Conservation (phyloP, 2,329 filamentous ascomycete genomes). For the Simplicillium sp. region DNA sequence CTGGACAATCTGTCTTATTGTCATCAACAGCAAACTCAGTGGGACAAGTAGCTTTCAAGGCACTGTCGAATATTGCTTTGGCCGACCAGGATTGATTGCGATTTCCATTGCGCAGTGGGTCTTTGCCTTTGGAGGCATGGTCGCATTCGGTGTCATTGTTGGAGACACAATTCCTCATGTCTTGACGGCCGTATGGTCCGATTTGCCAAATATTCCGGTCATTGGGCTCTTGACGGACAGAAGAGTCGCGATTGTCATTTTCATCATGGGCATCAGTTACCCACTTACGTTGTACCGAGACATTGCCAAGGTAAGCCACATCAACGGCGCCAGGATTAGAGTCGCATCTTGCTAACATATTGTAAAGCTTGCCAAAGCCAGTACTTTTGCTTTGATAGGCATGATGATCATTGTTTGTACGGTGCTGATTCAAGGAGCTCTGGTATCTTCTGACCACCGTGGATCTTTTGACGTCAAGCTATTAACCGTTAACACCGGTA, state of each 20-base stretch:
- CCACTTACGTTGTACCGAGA: constrained; percentile 90
- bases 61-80: constrained; percentile 93
- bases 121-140: constrained; percentile 98
- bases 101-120: constrained; percentile 91
- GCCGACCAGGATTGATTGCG: constrained; percentile 75
- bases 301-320: constrained; percentile 62
- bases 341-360: constrained; percentile 8
- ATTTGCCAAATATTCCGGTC: constrained; percentile 61
- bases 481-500: constrained; percentile 72
- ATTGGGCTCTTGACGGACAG: constrained; percentile 76
- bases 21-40: constrained; percentile 94
- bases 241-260: constrained; percentile 76
- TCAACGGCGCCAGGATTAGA: too few species aligned
- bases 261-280: constrained; percentile 77
- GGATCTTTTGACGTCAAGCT: constrained; percentile 63
- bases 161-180: constrained; percentile 95
- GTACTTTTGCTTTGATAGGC: constrained; percentile 82
- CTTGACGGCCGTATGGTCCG: constrained; percentile 71
- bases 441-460: constrained; percentile 61
- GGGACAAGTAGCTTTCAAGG: constrained; percentile 91
- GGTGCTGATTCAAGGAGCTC: constrained; percentile 72
- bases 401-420: constrained; percentile 87
- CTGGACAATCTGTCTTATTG: constrained; percentile 96
- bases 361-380: constrained; percentile 80
- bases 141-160: constrained; percentile 95